Evolutionary conservation across 495 filamentous ascomycete species (phyloP), one percentile per base, ranked within the genome.

Genomic region (Pyrenula massariospora): DNA sequence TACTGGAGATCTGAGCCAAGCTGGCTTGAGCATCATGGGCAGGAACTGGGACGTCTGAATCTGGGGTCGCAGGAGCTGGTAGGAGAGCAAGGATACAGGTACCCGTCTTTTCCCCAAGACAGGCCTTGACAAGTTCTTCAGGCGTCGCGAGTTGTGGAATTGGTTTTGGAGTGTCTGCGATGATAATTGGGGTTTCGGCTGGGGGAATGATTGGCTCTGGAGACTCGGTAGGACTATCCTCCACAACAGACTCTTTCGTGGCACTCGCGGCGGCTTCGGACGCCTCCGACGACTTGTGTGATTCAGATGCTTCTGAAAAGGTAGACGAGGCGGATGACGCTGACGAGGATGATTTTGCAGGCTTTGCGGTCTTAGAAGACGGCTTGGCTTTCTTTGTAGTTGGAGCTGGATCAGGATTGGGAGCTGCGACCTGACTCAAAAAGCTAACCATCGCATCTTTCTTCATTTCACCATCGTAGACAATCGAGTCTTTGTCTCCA

Each of bases 61-160:
- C 82, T 0, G 72, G 54, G 22, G 75, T 73, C 24, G 73, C 69
- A 24, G 72, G 57, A 2, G 75, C 67, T 1, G 89, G 83, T 10
- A 91, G 77, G 25, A 97, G 77, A 2, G 84, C 88, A 10, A 99
- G 79, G 12, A 99, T 79, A 66, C 94, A 97, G 12, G 89, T 95
- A 54, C 81, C 78, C 1, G 91, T 85, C 65, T 89, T 91, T 15
- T 78, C 69, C 12, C 76, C 81, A 25, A 97, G 73, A 66, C 93
- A 99, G 56, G 80, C 76, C 50, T 82, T 73, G 48, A 79, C 75
- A 12, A 96, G 75, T 25, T 81, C 74, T 51, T 81, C 78, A 2
- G 72, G 62, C 22, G 80, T 77, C 12, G 74, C 73, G 22, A 81
- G 76, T n/a, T 80, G 72, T 25, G 78, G 69, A 25, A 77, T 68